phyloP scores from a whole-genome alignment of 805 yeast species.

The Kurtzmaniella fragi region DNA sequence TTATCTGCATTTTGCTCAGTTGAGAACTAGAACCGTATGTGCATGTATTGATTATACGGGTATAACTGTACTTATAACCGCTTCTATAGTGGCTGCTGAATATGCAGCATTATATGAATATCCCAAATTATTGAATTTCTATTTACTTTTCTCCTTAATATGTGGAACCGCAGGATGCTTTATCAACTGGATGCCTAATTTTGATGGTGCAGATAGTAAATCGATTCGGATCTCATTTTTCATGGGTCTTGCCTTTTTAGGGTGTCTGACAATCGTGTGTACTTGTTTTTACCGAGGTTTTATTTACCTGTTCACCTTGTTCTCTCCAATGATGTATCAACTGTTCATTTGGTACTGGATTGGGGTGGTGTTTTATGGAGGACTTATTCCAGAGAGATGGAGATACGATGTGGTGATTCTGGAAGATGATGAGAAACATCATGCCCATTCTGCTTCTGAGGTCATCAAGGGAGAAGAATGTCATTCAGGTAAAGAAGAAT shows the following conservation, averaged over 20 bases:
- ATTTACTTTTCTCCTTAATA: slow-evolving; percentile 55
- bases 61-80: slow-evolving; percentile 82
- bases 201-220: slow-evolving; percentile 83
- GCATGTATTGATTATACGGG: slow-evolving; percentile 97
- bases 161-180: slow-evolving; percentile 70
- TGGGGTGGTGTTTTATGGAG: slow-evolving; percentile 87
- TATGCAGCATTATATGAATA: slow-evolving; percentile 68
- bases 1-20: slow-evolving; percentile 68
- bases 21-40: slow-evolving; percentile 60
- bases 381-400: slow-evolving; percentile 85
- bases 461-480: slow-evolving; percentile 30
- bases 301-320: slow-evolving; percentile 45
- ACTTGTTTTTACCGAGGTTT: slow-evolving; percentile 54
- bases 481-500: slow-evolving; percentile 34
- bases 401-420: slow-evolving; percentile 63
- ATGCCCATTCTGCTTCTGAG: slow-evolving; percentile 22
- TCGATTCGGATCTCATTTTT: slow-evolving; percentile 77
- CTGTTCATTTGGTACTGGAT: slow-evolving; percentile 68
- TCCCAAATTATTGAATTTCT: slow-evolving; percentile 43
- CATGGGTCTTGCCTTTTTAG: slow-evolving; percentile 70
- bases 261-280: slow-evolving; percentile 59
- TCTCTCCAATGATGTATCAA: slow-evolving; percentile 61
- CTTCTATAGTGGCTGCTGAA: slow-evolving; percentile 83
- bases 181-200: slow-evolving; percentile 89
- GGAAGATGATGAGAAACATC: slow-evolving; percentile 23